Base-by-base conservation (phyloP, 2,329 filamentous ascomycete species). In the Exophiala dermatitidis region DNA sequence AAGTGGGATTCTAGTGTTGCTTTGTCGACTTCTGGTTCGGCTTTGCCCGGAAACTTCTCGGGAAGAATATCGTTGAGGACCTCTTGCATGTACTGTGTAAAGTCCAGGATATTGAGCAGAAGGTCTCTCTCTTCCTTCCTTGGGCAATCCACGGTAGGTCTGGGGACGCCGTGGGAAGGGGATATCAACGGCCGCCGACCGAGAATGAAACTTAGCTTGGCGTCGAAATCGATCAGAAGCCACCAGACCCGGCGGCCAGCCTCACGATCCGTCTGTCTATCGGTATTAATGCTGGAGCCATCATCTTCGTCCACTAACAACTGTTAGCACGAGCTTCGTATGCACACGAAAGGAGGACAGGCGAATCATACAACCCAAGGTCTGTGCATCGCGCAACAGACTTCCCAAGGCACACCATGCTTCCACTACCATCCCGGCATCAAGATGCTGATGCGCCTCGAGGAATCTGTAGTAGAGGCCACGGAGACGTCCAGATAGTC, bases 171-270 rank as follows among this genome's bases (percentile, higher is more conserved):
- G 29, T 41, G 46, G 5, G 46, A 47, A n/a, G 48, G 34, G 10
- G 43, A 46, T n/a, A 56, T 54, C 30, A 48, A 36, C 19, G 56
- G 55, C 10, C 41, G 44, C 9, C 53, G 58, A 44, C 58, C 58
- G 26, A 60, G 46, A 5, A 60, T 34, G 47, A 58, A 56, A 26
- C 55, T 60, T 30, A 60, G 48, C 30, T 53, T 48, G 29, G 40
- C 37, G 10, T 60, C 58, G 28, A 60, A 53, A 12, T 58, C 55
- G 5, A 54, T 36, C 5, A 60, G 42, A 2, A 56, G 53, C 58
- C 58, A 58, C 50, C 55, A 60, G 10, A 60, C 46, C 7, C 52
- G 51, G 5, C 58, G 58, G 10, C 53, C 29, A 40, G 51, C 31
- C 37, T 58, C 50, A 9, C 42, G 10, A 29, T 50, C 48, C 28